Evolutionary conservation across 306 rosid species (phyloP), one percentile per base, ranked within the genome.

Genomic region (Lathyrus oleraceus): DNA sequence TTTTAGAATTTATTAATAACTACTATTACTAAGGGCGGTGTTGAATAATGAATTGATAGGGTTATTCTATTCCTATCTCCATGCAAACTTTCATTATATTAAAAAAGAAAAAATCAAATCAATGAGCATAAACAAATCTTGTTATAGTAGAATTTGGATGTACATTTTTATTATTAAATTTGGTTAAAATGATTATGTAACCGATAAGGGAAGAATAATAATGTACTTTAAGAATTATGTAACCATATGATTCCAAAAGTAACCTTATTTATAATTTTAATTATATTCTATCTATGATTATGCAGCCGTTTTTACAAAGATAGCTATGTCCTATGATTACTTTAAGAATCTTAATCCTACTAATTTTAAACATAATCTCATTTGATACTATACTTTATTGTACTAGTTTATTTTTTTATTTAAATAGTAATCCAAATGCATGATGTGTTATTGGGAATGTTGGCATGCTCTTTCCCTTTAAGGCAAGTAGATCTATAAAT

Each of bases 391-490:
- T 17, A 49, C 27, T 5, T 62, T 5, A 49, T 32, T 32, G 38
- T 32, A 32, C 35, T 30, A 30, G 35, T 30, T 30, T 30, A 14
- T 28, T 20, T 38, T 5, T 38, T 36, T 65, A 2, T n/a, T 4
- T 67, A 21, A 32, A 47, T 30, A 15, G 21, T 49, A 49, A 72
- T 28, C 79, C 47, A 21, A 35, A 4, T 61, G 39, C 10, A 19
- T 38, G 51, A 71, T 27, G 53, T 57, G 62, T 3, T 67, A 0
- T 68, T 58, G 67, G 53, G 20, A 51, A 17, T 77, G 38, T 66
- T 38, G 32, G 53, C 60, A 67, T 67, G 25, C 38, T 53, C 79
- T 85, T 85, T 66, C 92, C 91, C 70, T 86, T 73, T 80, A 85
- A 86, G 89, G 85, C 77, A 87, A 87, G 87, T 40, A 67, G 65